Base-by-base conservation (phyloP, 345 rosid species). In the Rhizophora apiculata region DNA sequence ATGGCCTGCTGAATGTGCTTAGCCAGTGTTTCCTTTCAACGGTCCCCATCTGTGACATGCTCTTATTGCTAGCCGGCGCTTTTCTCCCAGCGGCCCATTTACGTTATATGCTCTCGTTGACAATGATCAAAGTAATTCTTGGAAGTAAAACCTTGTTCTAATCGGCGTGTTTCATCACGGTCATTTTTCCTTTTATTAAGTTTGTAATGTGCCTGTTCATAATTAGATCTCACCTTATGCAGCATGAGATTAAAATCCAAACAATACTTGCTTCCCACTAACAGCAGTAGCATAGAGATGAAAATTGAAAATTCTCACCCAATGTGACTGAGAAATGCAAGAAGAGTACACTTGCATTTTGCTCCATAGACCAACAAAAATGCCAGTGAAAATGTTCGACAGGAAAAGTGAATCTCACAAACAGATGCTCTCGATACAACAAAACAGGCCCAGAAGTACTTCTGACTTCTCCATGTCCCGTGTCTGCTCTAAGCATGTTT, bases 391-490 rank as follows among this genome's bases (percentile, higher is more conserved):
- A 52, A 34, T 65, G 70, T 59, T 48, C 27, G 13, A 48, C 21
- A 31, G 36, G 26, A 65, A 58, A 37, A 57, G 63, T 61, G 64
- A 61, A 67, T 52, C 55, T 61, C 30, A 60, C 49, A 34, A 57
- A 55, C 6, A 9, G 67, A 30, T 61, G 27, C 77, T 62, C 67
- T 37, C 62, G 8, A 27, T 67, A 52, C 62, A 74, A 66, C 56
- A 66, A 63, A 15, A 34, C 39, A 74, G 56, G 58, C 49, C 46
- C 58, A 54, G n/a, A 62, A 52, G 22, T 67, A 51, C 39, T 20
- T 61, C 22, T 62, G 43, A 59, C 30, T 24, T 57, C 52, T 65
- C 36, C 43, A 19, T 21, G 8, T 30, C 6, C 34, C 13, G 3
- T 10, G 29, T 31, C 31, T 48, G 18, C 62, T 54, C 18, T 24